Evolutionary conservation across 768 basidiomycete genomes (phyloP).

Genomic region (Boletus rubescentipes): DNA sequence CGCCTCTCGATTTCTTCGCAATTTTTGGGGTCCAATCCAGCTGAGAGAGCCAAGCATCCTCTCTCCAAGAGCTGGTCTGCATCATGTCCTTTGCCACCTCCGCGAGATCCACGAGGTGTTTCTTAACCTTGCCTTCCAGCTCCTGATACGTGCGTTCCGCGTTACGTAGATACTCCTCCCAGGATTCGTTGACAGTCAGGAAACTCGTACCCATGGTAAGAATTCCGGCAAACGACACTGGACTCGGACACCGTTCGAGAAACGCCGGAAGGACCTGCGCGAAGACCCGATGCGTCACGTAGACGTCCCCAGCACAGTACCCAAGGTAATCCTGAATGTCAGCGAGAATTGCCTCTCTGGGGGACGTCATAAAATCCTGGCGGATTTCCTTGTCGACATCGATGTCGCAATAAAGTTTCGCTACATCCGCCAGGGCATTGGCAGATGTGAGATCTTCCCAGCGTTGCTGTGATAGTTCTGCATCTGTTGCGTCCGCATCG

Average conservation of each 20-base stretch:
- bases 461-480: conserved; percentile 49
- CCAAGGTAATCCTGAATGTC: conserved; percentile 71
- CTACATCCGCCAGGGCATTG: conserved; percentile 92
- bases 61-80: conserved; percentile 55
- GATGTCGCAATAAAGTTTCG: conserved; percentile 83
- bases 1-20: conserved; percentile 65
- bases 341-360: conserved; percentile 61
- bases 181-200: conserved; percentile 84
- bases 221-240: conserved; percentile 89
- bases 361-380: conserved; percentile 69
- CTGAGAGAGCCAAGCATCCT: conserved; percentile 84
- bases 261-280: conserved; percentile 77
- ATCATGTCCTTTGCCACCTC: conserved; percentile 51
- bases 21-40: conserved; percentile 94
- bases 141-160: conserved; percentile 78
- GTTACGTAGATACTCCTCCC: conserved; percentile 77
- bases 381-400: conserved; percentile 75
- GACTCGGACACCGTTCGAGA: conserved; percentile 80
- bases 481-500: conserved; percentile 40
- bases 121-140: conserved; percentile 62
- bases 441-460: conserved; percentile 95
- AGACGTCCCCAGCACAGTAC: conserved; percentile 87
- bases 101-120: conserved; percentile 66
- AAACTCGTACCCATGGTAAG: conserved; percentile 91
- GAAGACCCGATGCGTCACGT: conserved; percentile 82